Base-by-base conservation (phyloP, 2,329 filamentous ascomycete species). In the Aspergillus arachidicola region DNA sequence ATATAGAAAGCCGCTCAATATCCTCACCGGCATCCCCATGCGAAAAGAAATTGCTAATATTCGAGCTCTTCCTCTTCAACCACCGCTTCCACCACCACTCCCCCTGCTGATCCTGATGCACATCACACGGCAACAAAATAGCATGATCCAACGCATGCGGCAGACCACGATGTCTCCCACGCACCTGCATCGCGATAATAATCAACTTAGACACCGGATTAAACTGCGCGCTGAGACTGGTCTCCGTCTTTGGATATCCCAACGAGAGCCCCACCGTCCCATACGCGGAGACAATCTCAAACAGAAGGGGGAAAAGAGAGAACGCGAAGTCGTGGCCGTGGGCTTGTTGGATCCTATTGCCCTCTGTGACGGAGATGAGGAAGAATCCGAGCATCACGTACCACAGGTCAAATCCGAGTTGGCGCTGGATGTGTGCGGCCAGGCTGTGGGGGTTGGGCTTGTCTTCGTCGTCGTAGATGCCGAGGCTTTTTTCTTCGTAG, bases 331-430 rank as follows among this genome's bases (percentile, higher is more conserved):
- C 79, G 65, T 89, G 51, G 21, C 32, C 83, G 28, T 78, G 55
- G 41, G 53, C 81, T 68, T 86, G 85, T 72, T 90, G 84, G 9
- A 98, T 82, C 16, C 88, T 86, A 4, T 72, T 62, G 2, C 93
- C 93, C 79, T 98, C 94, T 28, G 90, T 88, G 69, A 98, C 95
- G 64, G 90, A 86, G 71, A 98, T 90, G 73, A 97, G 87, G 80
- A 98, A 98, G 71, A 95, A 88, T 1, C 94, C 94, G 21, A 97
- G 78, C 75, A 96, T 96, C 63, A 98, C 90, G 73, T 92, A 98
- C 94, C 94, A 98, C 77, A 98, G 79, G 78, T 98, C 94, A 81
- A 97, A 98, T 34, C 93, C 96, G 30, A 98, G 85, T 77, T 98
- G 94, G 50, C 91, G 88, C 53, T 94, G 91, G 74, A 98, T 84